Conservation (phyloP, 495 filamentous ascomycete species). For the Symbiotaphrina buchneri region DNA sequence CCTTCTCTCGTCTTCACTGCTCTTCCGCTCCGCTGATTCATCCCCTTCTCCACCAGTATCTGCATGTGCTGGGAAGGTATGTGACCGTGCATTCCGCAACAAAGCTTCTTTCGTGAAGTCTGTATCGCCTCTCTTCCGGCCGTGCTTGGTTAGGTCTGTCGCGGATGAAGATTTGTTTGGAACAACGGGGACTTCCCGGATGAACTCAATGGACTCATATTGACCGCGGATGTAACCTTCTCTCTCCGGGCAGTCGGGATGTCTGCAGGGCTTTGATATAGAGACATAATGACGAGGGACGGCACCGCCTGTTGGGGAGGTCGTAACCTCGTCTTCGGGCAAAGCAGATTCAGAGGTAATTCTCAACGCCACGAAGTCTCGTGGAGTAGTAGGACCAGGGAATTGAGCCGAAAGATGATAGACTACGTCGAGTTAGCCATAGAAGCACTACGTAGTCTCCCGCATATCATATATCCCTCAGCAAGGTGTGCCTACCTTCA, state of each 20-base stretch:
- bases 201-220: constrained; percentile 84
- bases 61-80: constrained; percentile 1
- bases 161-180: constrained; percentile 12
- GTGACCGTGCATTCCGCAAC: constrained; percentile 7
- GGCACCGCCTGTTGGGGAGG: constrained; percentile 4
- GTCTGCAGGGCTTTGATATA: constrained; percentile 61
- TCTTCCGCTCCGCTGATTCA: constrained; percentile 8
- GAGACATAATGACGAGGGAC: constrained; percentile 53
- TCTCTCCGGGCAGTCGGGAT: constrained; percentile 43
- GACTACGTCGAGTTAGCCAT: constrained; percentile 20
- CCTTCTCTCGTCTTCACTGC: constrained; percentile 7
- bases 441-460: background rate
- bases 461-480: too few species aligned
- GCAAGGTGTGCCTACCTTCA: constrained; percentile 21
- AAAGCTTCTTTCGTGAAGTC: constrained; percentile 7
- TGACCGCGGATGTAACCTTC: constrained; percentile 56
- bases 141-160: constrained; percentile 10
- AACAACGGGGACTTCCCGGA: constrained; percentile 50
- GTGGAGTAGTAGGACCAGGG: constrained; percentile 63
- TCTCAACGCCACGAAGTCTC: constrained; percentile 68
- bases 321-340: constrained; percentile 5
- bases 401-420: constrained; percentile 78
- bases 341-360: constrained; percentile 27
- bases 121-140: constrained; percentile 1
- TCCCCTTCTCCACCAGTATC: constrained; percentile 1